These are phyloP conservation scores for Trichothecium roseum DNA, from an alignment of 2,329 filamentous ascomycete genomes.

Conservation along the genomic window DNA sequence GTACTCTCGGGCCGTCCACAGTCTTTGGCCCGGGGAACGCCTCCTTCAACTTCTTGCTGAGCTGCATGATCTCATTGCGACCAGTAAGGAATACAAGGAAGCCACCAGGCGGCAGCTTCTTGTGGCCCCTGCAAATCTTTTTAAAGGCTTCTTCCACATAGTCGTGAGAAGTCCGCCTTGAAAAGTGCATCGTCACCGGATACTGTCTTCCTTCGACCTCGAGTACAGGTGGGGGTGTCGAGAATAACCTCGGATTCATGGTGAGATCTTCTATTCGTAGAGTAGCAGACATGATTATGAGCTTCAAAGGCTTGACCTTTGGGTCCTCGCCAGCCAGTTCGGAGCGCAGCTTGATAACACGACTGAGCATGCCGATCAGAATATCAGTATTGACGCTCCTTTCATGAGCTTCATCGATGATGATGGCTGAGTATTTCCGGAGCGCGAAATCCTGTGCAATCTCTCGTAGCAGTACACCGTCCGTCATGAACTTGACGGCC, in stretches of 20 bases:
- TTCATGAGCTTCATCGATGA: constrained; percentile 96
- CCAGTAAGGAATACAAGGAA: constrained; percentile 94
- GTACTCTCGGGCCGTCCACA: constrained; percentile 54
- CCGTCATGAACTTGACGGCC: constrained; percentile 97
- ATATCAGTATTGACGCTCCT: constrained; percentile 97
- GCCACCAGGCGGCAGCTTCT: constrained; percentile 78
- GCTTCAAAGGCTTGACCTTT: constrained; percentile 67
- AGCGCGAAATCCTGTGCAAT: constrained; percentile 82
- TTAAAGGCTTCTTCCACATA: constrained; percentile 85
- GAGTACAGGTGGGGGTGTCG: constrained; percentile 68
- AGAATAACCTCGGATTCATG: constrained; percentile 71
- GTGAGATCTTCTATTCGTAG: constrained; percentile 84
- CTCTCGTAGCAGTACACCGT: constrained; percentile 88
- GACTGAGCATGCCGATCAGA: constrained; percentile 91
- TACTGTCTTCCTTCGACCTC: constrained; percentile 89
- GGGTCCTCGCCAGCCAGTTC: constrained; percentile 64
- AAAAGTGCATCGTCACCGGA: constrained; percentile 81
- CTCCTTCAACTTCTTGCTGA: constrained; percentile 71
- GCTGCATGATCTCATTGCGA: constrained; percentile 76
- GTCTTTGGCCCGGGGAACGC: constrained; percentile 49
- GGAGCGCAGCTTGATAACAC: constrained; percentile 75
- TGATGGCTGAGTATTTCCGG: constrained; percentile 81
- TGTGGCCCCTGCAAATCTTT: constrained; percentile 80
- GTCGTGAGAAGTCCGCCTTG: constrained; percentile 70
- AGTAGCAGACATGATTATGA: constrained; percentile 97